Conservation (phyloP, 345 rosid species). For the sweet orange (Citrus sinensis) region DVS_A1.0 CM039161.1:3305501-3306000, state of each 20-base stretch:
- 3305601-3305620: slow-evolving; percentile 53
- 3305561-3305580: slow-evolving; percentile 75
- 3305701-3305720: not conserved
- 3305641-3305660: slow-evolving; percentile 36
- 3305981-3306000: slow-evolving; percentile 71
- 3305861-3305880: not conserved
- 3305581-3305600: slow-evolving; percentile 56
- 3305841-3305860: not conserved
- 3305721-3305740: slow-evolving; percentile 18
- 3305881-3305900: not conserved
- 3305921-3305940: slow-evolving; percentile 85
- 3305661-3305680: not conserved
- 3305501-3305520: not conserved
- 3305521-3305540: not conserved
- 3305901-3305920: slow-evolving; percentile 59
- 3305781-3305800: slow-evolving; percentile 78
- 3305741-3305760: slow-evolving; percentile 92
- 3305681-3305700: not conserved
- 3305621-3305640: slow-evolving; percentile 94
- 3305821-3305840: slow-evolving; percentile 4
- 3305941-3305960: slow-evolving; percentile 91
- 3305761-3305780: slow-evolving; percentile 81
- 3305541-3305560: slow-evolving; percentile 48
- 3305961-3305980: slow-evolving; percentile 77
- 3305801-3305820: slow-evolving; percentile 96